phyloP scores from a whole-genome alignment of 768 basidiomycete species.

The Suillus spraguei region DNA sequence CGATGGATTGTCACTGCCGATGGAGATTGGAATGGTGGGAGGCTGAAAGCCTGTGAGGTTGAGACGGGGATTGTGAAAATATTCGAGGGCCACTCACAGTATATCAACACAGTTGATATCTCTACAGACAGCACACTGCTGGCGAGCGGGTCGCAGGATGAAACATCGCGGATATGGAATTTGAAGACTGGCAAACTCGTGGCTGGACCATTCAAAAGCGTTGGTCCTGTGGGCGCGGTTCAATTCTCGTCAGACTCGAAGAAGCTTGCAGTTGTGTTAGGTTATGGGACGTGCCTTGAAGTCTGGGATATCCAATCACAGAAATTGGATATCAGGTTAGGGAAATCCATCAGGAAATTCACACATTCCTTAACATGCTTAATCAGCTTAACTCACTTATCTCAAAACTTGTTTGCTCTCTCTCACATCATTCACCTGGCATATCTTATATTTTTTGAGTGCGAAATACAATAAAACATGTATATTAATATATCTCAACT shows the following conservation, averaged over 20 bases:
- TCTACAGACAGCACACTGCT: background rate
- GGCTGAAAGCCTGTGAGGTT: background rate
- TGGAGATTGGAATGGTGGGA: no score
- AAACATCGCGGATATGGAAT: background rate
- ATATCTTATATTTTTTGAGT: no score
- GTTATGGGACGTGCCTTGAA: background rate
- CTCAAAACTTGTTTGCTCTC: no score
- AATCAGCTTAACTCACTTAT: no score
- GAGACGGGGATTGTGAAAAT: background rate
- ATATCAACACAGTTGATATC: background rate
- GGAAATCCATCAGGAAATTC: no score
- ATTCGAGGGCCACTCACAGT: background rate
- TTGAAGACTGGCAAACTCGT: background rate
- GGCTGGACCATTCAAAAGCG: background rate
- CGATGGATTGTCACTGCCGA: background rate
- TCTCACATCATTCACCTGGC: no score
- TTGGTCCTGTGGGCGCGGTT: background rate
- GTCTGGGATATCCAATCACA: background rate
- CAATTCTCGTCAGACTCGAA: no score
- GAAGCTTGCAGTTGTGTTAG: background rate
- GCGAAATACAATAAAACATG: no score
- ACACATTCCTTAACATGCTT: no score
- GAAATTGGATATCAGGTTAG: background rate
- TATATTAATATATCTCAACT: no score
- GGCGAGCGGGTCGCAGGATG: background rate